Evolutionary conservation across 176 grass and related monocot species (phyloP).

Genomic region (Musa troglodytarum): DNA sequence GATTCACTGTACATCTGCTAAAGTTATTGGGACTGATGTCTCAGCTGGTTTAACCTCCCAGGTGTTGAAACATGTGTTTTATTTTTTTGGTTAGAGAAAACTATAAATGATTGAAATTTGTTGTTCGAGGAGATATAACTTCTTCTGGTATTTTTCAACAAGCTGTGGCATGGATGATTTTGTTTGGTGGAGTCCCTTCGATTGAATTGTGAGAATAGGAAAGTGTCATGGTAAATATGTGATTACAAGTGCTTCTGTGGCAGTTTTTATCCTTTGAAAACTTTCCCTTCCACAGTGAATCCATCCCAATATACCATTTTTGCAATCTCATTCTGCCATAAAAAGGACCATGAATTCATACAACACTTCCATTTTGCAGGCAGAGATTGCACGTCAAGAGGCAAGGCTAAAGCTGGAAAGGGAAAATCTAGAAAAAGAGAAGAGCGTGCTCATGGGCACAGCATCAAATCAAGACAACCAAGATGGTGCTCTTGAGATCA

Average conservation of each 20-base stretch:
- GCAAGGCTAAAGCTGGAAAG: conserved; percentile 74
- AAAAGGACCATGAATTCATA: too few relatives aligned
- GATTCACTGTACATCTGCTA: too few relatives aligned
- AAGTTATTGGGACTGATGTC: too few relatives aligned
- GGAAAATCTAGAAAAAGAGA: conserved; percentile 91
- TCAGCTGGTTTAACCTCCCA: too few relatives aligned
- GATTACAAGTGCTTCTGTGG: background rate
- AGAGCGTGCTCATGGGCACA: conserved; percentile 82
- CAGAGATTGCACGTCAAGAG: conserved; percentile 78
- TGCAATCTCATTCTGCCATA: background rate
- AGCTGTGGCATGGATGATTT: too few relatives aligned
- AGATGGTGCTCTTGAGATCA: conserved; percentile 92
- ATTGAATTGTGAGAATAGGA: too few relatives aligned
- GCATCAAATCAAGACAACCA: conserved; percentile 81
- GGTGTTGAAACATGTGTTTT: too few relatives aligned
- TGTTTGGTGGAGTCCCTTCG: too few relatives aligned
- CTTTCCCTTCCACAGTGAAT: background rate
- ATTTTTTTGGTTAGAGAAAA: too few relatives aligned
- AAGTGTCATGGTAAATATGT: background rate
- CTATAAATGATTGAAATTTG: too few relatives aligned
- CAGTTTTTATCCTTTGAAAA: background rate
- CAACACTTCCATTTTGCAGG: conserved; percentile 22
- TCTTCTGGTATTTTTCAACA: too few relatives aligned
- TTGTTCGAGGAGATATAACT: too few relatives aligned
- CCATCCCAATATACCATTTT: background rate